Conservation (phyloP, 768 basidiomycete genomes). For the Cystobasidium ongulense region DNA sequence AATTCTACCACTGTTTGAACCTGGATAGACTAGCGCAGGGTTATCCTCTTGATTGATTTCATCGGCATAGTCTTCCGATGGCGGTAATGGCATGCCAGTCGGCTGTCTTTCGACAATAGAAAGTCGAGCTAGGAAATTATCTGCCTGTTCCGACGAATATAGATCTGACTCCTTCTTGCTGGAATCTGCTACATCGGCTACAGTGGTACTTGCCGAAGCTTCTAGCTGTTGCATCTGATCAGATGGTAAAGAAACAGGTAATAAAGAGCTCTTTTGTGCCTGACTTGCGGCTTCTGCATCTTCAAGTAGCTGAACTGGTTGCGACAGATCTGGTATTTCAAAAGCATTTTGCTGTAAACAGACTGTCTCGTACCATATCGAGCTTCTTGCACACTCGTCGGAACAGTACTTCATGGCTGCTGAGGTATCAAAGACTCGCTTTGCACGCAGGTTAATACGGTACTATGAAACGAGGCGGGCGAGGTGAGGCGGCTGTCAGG, state of each 20-base stretch:
- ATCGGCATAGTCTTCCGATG: neutral
- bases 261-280: neutral
- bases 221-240: neutral
- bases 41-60: neutral
- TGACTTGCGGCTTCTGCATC: slow-evolving; percentile 1
- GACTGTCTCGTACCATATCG: slow-evolving; percentile 27
- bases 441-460: slow-evolving; percentile 15
- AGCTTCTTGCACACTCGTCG: slow-evolving; percentile 23
- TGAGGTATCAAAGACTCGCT: slow-evolving; percentile 14
- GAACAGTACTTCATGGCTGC: slow-evolving; percentile 25
- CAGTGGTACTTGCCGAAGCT: neutral
- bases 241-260: neutral
- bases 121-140: slow-evolving; percentile 15
- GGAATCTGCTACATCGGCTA: too few species aligned
- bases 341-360: slow-evolving; percentile 11
- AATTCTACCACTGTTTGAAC: neutral
- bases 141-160: neutral
- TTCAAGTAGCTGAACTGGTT: slow-evolving; percentile 13
- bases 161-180: neutral
- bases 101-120: slow-evolving; percentile 8
- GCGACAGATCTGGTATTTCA: neutral
- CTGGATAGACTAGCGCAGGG: neutral
- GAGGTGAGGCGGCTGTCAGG: neutral
- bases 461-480: slow-evolving; percentile 8
- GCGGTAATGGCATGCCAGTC: neutral